Base-by-base conservation (phyloP, 2,329 filamentous ascomycete genomes). In the Leptographium galeiforme region DNA sequence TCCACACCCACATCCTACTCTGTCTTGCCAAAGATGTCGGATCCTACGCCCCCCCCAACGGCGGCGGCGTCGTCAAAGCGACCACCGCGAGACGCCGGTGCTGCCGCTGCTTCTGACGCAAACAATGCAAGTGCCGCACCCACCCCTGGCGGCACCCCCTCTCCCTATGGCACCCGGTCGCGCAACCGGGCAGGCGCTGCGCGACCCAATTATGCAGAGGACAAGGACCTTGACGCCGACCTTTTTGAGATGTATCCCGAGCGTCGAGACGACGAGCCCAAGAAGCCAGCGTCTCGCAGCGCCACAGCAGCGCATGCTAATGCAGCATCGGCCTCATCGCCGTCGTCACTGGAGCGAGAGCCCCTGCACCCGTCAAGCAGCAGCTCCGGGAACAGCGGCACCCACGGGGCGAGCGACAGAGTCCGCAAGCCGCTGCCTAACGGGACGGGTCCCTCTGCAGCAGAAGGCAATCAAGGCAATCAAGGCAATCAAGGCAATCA, bases 151-250 rank as follows among this genome's bases (percentile, higher is more conserved):
- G 55, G 77, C 59, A 72, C 70, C 33, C 73, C 84, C 50, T 82
- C 81, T 61, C 83, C 82, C 48, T 96, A 98, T 69, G 91, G 91
- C 63, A 98, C 93, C 66, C 85, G 90, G 63, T 96, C 90, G 61
- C 86, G 93, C 67, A 95, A 95, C 69, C 85, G 90, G 63, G 84
- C 80, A 55, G 85, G 86, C 63, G 81, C 78, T 60, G 78, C 85
- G 61, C 86, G 93, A 61, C 83, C 85, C 60, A 98, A 98, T 70
- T 98, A 98, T 69, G 91, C 93, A 50, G 93, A 98, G 71, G 87
- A 91, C 69, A 87, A 80, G 70, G 91, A 96, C 68, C 76, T 90
- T 61, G 91, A 97, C 63, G 82, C 87, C 68, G 93, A 97, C 56
- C 70, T 77, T 66, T 88, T 89, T 66, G 91, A 96, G 63, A 78